Percentiles rank a stretch among this genome's conserved stretches.
Evolutionary conservation across 2,329 filamentous ascomycete species (phyloP).

Genomic region (Dactylella cylindrospora): DNA sequence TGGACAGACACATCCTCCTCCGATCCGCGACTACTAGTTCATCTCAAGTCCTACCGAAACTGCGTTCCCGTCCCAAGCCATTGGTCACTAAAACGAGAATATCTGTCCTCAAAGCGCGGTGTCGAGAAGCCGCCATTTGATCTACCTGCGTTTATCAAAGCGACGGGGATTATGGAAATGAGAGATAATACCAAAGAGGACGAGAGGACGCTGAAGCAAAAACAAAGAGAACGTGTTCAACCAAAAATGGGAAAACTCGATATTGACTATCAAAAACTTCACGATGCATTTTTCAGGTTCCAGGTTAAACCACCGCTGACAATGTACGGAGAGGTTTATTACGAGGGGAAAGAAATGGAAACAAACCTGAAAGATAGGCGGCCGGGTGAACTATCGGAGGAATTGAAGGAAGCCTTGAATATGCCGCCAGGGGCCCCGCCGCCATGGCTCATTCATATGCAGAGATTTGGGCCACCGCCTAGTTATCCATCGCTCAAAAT

Average conservation of each 20-base stretch:
- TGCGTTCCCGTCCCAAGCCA: constrained; percentile 91
- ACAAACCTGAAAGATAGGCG: constrained; percentile 88
- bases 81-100: constrained; percentile 96
- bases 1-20: constrained; percentile 94
- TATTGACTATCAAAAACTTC: constrained; percentile 97
- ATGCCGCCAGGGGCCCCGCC: constrained; percentile 91
- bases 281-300: constrained; percentile 97
- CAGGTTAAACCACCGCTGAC: constrained; percentile 95
- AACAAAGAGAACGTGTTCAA: constrained; percentile 88
- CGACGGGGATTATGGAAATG: constrained; percentile 98
- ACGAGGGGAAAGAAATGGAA: constrained; percentile 97
- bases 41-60: constrained; percentile 93
- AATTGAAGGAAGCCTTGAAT: constrained; percentile 85
- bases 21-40: constrained; percentile 83
- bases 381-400: constrained; percentile 84
- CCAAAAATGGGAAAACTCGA: constrained; percentile 97
- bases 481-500: constrained; percentile 96
- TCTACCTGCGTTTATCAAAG: constrained; percentile 92
- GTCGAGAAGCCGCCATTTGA: constrained; percentile 94
- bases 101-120: constrained; percentile 92
- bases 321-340: constrained; percentile 97
- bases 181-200: constrained; percentile 96
- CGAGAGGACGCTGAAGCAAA: constrained; percentile 87
- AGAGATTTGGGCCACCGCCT: constrained; percentile 87
- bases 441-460: constrained; percentile 96